Conservation (phyloP, 768 basidiomycete species). For the Lactarius akahatsu region DNA sequence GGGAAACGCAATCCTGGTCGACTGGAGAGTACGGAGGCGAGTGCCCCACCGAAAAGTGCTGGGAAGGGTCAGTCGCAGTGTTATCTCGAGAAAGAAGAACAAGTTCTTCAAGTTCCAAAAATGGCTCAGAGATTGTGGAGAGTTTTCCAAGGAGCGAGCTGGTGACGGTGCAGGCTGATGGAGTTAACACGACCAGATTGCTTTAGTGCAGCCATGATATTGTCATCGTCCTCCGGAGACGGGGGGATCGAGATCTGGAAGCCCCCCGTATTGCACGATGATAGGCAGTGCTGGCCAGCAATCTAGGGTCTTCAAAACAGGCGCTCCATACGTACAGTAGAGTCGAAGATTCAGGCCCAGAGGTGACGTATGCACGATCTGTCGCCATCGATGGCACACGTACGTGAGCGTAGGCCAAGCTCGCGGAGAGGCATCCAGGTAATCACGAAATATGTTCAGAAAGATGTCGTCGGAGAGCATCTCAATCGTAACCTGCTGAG, state of each 20-base stretch:
- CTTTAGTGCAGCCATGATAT: neutral
- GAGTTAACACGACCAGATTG: neutral
- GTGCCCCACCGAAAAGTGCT: no score
- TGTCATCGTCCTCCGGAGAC: neutral
- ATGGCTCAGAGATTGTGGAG: neutral
- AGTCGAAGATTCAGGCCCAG: neutral
- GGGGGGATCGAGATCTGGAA: neutral
- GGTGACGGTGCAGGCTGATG: neutral
- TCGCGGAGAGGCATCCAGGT: neutral
- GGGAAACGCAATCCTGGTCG: neutral
- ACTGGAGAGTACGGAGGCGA: neutral
- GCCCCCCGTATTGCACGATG: neutral
- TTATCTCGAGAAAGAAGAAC: neutral
- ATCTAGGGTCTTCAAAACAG: neutral
- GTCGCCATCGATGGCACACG: neutral
- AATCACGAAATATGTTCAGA: neutral
- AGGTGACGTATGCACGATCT: neutral
- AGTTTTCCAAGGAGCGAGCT: neutral
- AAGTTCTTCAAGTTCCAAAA: neutral
- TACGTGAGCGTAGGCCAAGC: neutral
- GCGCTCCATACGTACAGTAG: neutral
- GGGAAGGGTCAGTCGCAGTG: no score
- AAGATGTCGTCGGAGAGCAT: neutral
- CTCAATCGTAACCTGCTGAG: neutral
- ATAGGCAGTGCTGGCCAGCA: neutral